Evolutionary conservation across 2,329 filamentous ascomycete species (phyloP), one percentile per base, ranked within the genome.

Genomic region (Penicillium psychrosexuale): DNA sequence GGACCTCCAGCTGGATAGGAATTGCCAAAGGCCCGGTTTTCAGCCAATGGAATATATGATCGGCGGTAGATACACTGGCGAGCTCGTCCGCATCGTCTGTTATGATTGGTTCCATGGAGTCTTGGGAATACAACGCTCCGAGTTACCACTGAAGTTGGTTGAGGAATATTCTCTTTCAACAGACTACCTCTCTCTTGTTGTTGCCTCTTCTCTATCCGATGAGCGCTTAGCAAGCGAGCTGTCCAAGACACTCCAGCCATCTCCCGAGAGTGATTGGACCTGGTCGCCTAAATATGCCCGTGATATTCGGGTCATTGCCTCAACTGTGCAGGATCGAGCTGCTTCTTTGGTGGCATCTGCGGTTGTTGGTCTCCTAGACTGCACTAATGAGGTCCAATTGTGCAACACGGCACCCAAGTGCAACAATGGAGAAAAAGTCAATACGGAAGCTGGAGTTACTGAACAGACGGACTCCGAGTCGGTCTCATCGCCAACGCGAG

Each of bases 41-140:
- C 88, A 91, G 61, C 88, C 88, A 0, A 79, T 91, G 24, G 89
- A 92, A 68, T 91, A 91, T 72, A 89, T 91, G 84, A 88, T 87
- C 1, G 82, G 87, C 1, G 88, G 87, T 1, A 78, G 87, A 22
- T 90, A 90, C 67, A 76, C 90, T 3, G 88, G 88, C 40, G 88
- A 91, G 69, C 80, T 91, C 5, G 86, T 85, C 7, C 83, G 88
- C 13, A 78, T 90, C 45, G 82, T 88, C 57, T 78, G 88, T 47
- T 66, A 85, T 27, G 84, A 89, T 63, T 84, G 86, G 65, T 73
- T 87, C 65, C 77, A 74, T n/a, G 71, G 58, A 5, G 68, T 72
- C 5, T 64, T 79, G 7, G 68, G 70, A 1, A 61, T 81, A 7
- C 48, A 73, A 1, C 48, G 60, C 13, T 73, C 73, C 3, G 67